Percentiles rank a stretch among this genome's conserved stretches.
Conservation (phyloP, 2,329 filamentous ascomycete species). For the Dactylellina drechsleri region DNA sequence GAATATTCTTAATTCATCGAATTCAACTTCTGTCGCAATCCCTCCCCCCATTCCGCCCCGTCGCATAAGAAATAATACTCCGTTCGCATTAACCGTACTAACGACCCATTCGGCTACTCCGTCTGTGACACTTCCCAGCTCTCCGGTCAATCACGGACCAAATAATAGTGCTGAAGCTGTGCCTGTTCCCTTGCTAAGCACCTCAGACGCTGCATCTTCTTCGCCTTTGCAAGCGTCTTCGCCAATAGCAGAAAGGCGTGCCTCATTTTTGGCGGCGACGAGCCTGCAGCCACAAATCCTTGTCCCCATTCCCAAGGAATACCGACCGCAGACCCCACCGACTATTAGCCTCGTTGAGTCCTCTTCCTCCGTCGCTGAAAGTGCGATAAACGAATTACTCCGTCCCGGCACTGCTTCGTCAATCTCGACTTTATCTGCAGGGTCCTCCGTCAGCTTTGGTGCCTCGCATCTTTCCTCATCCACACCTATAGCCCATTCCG, state of each 20-base stretch:
- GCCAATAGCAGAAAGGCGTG: slow-evolving; percentile 34
- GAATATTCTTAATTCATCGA: not conserved
- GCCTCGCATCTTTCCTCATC: slow-evolving; percentile 8
- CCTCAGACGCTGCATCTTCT: slow-evolving; percentile 28
- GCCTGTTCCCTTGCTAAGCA: slow-evolving; percentile 19
- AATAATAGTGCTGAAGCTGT: not conserved
- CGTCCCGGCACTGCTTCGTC: slow-evolving; percentile 42
- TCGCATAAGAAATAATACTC: slow-evolving; percentile 21
- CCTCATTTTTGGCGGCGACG: slow-evolving; percentile 9
- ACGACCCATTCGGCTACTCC: slow-evolving; percentile 32
- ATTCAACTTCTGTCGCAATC: not conserved
- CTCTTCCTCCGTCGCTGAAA: slow-evolving; percentile 1
- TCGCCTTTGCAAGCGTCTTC: slow-evolving; percentile 36
- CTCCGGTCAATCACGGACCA: slow-evolving; percentile 29
- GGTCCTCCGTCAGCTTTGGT: slow-evolving; percentile 23
- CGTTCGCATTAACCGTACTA: slow-evolving; percentile 27
- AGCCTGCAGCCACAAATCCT: slow-evolving; percentile 45
- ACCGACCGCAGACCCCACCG: slow-evolving; percentile 29
- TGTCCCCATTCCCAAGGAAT: slow-evolving; percentile 40
- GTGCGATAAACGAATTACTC: slow-evolving; percentile 25
- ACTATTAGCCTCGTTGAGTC: slow-evolving; percentile 8
- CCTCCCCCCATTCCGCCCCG: slow-evolving; percentile 1
- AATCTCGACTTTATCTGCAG: slow-evolving; percentile 32
- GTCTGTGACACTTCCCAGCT: slow-evolving; percentile 18
- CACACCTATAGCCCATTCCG: slow-evolving; percentile 26